Evolutionary conservation across 192 early-diverging fungal genomes (phyloP), one percentile per base, ranked within the genome.

Genomic region (Gamsiella multidivaricata): DNA sequence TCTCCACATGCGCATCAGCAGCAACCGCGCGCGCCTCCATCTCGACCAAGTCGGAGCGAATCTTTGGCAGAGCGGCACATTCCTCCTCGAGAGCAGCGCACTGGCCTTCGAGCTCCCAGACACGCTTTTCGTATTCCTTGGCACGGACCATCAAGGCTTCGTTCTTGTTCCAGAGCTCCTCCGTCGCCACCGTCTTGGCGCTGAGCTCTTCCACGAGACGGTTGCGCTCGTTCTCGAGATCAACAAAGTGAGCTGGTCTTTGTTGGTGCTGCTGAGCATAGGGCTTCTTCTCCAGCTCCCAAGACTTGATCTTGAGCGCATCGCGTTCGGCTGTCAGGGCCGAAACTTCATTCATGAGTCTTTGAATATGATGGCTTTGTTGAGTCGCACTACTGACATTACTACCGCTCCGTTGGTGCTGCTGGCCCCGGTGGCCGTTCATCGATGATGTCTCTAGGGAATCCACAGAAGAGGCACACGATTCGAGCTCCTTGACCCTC

Each of bases 111-210:
- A 78, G 61, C 25, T 78, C 74, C 74, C 74, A 78, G 11, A 78
- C 74, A 41, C 73, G 73, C 37, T 78, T 78, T 53, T 78, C 73
- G 49, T 78, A 78, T 10, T 78, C 74, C 41, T 56, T 69, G 36
- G 74, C 74, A 8, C 74, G 74, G 32, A 78, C 53, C 65, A 64
- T 69, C 39, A 78, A 39, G 14, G 46, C 66, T 18, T 78, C 74
- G 41, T 78, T 78, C 54, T 78, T 78, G 45, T 78, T 78, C 74
- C 74, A 78, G 18, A 78, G 54, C 12, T 78, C 74, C 41, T 78
- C 74, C 66, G 67, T 78, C 7, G 74, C 65, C 25, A 78, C 74
- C 0, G 74, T 78, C 51, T 78, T 78, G 34, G 45, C 58, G 5
- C 74, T 54, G 9, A 78, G 60, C 26, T 78, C 74, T 17, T 78